Evolutionary conservation across 768 basidiomycete genomes (phyloP), one percentile per base, ranked within the genome.

Genomic region (Pleurotus citrinopileatus): DNA sequence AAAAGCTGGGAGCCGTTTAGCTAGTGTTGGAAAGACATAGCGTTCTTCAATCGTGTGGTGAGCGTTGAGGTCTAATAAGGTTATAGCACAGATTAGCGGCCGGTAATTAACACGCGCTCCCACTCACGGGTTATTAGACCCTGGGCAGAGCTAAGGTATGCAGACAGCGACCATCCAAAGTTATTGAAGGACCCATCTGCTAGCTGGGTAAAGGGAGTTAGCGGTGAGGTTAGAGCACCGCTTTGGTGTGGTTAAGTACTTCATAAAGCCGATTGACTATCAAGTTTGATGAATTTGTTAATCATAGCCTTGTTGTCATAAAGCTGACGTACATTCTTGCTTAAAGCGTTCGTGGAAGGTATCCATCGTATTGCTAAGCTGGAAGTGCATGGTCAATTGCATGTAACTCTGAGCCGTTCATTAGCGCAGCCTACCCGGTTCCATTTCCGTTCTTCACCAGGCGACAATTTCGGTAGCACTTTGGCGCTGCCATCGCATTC

Each of bases 31-130:
- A 63, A 83, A 84, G 23, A 83, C 62, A 55, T 74, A 67, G 12
- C 67, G 64, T 61, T 83, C 81, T 58, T 82, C 81, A 55, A 80
- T 78, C 9, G 74, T 78, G 60, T 83, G 83, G 59, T 84, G 82
- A 58, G 72, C 67, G 1, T 74, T 79, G 40, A 84, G 64, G 53
- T 80, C 82, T 84, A 61, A 6, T 9, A 29, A 34, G 32, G 23
- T 13, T 25, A 7, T 7, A 12, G 38, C 19, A 2, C 7, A 7
- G 7, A 40, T 9, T 13, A 7, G 38, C 10, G 38, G 12, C 12
- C 32, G 32, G 32, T n/a, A n/a, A 34, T 9, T 34, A 34, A 13
- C 5, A 1, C 19, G 2, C 29, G 29, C 13, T 32, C 6, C 34
- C 7, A 57, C 67, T 22, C 57, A 82, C 81, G 73, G 53, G 71